Conservation (phyloP, 2,329 filamentous ascomycete genomes). For the Penicillium paneum region DNA sequence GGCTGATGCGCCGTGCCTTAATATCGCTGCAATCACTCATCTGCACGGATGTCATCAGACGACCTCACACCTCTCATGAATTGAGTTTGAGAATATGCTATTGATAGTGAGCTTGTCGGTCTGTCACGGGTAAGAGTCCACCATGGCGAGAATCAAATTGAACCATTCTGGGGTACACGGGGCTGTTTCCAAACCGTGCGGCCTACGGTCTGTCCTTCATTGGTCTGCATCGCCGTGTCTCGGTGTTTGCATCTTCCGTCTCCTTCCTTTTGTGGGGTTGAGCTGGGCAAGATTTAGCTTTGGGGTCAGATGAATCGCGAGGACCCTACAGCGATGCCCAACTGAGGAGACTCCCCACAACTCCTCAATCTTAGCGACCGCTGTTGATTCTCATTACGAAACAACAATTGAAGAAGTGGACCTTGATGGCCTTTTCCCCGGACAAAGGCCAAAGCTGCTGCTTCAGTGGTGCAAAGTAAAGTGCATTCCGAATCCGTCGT, state of each 20-base stretch:
- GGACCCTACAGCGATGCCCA: not conserved
- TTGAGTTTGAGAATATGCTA: not conserved
- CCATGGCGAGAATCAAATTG: not conserved
- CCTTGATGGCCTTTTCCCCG: not conserved
- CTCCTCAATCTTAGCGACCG: not conserved
- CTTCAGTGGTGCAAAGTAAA: not conserved
- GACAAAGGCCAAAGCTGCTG: not conserved
- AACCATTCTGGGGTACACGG: not conserved
- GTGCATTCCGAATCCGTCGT: constrained; percentile 3
- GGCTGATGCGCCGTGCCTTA: constrained; percentile 12
- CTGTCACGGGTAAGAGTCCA: not conserved
- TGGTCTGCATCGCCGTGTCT: not conserved
- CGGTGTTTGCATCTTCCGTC: not conserved
- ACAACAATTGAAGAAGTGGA: constrained; percentile 4
- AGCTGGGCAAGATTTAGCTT: not conserved
- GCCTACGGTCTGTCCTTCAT: not conserved
- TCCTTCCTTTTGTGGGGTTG: not conserved
- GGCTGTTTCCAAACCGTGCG: not conserved
- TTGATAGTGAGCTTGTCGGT: not conserved
- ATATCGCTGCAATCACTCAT: not conserved
- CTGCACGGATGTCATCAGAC: not conserved
- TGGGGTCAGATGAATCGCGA: not conserved
- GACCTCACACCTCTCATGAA: not conserved
- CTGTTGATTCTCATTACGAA: not conserved
- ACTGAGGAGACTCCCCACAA: not conserved